Evolutionary conservation across 768 basidiomycete species (phyloP), one percentile per base, ranked within the genome.

Genomic region (Calvatia gigantea): DNA sequence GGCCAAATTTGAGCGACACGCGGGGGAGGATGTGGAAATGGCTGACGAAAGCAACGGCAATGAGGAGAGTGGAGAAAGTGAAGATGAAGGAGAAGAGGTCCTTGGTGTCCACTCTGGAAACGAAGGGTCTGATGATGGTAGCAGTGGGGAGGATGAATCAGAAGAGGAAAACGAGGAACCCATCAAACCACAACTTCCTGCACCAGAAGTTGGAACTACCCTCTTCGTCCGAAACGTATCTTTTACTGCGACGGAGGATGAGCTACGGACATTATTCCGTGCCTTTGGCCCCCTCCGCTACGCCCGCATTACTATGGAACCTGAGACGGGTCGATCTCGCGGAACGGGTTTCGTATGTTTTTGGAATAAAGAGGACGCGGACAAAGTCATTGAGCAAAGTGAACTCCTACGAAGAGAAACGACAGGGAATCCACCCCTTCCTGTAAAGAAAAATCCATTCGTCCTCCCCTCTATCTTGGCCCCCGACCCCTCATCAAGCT

Each of bases 331-430:
- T 15, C 86, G 94, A 43, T 94, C 96, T 21, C 80, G 94, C 43
- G 97, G 97, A 23, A 96, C 94, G 5, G 97, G 94, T 2, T 99
- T 99, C 66, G 94, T 87, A 2, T 98, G 94, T 68, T 98, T 96
- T 72, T 98, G 96, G 94, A 92, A 95, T 55, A 84, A 81, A 58
- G 89, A 85, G 60, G 89, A 95, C 60, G 95, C 95, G 14, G 87
- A 95, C 64, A 85, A 84, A 57, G 93, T 85, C 7, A 78, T 98
- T 21, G 77, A 85, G 51, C 90, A 94, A 65, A 89, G 93, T 57
- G 85, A 91, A 23, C 73, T 86, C 4, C 70, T 93, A 4, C 82
- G 82, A 17, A 62, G 74, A 27, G 89, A 92, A 69, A 87, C 84
- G 0, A 77, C 78, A 7, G 83, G 84, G 8, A 69, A 69, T 45